These are phyloP conservation scores for Chalciporus sphaerocephalus DNA, from an alignment of 768 basidiomycete species.

Conservation along the genomic window DNA sequence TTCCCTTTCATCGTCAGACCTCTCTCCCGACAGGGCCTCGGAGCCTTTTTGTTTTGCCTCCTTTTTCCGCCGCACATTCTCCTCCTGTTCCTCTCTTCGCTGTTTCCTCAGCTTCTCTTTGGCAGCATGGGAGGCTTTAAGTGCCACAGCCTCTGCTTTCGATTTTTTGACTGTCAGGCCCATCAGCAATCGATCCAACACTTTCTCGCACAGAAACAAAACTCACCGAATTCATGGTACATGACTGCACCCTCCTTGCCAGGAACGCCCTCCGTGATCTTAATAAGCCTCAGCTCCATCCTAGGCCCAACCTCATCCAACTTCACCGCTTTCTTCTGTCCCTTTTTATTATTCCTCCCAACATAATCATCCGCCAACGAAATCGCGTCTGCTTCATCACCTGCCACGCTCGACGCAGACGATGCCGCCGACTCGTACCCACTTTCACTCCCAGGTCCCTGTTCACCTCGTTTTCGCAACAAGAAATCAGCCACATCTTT, in stretches of 20 bases:
- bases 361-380: conserved; percentile 90
- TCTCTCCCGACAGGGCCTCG: conserved; percentile 26
- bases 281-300: conserved; percentile 88
- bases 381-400: conserved; percentile 76
- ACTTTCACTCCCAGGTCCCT: conserved; percentile 50
- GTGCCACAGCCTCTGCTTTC: conserved; percentile 63
- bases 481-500: conserved; percentile 96
- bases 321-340: conserved; percentile 84
- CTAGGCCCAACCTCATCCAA: conserved; percentile 94
- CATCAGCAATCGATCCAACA: conserved; percentile 2
- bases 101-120: conserved; percentile 73
- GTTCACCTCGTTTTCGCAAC: conserved; percentile 62
- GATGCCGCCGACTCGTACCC: conserved; percentile 80
- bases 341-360: conserved; percentile 89
- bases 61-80: conserved; percentile 85
- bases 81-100: conserved; percentile 84
- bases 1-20: conserved; percentile 38
- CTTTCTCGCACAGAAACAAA: not conserved
- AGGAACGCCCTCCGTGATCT: conserved; percentile 90
- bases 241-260: conserved; percentile 92
- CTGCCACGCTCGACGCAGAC: conserved; percentile 78
- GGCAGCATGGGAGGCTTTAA: conserved; percentile 71
- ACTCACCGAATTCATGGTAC: conserved; percentile 90
- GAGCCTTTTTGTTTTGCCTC: conserved; percentile 32
- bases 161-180: conserved; percentile 75